A percentile compares a stretch with the other conserved stretches of the same genome.
Evolutionary conservation across 2,329 filamentous ascomycete species (phyloP).

Genomic region (Claviceps sp.): DNA sequence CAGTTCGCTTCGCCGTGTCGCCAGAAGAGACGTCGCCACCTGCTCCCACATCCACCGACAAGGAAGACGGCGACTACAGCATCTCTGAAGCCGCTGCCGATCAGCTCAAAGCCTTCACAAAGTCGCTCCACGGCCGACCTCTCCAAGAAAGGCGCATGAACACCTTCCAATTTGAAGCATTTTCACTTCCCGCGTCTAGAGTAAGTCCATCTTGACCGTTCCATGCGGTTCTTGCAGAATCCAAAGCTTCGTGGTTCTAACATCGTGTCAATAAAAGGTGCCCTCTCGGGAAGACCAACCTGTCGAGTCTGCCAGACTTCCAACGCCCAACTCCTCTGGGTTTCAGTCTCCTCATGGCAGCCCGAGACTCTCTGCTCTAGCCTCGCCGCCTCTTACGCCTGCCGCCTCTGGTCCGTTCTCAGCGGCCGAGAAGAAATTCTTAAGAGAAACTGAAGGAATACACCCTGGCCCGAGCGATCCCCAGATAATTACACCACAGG

Average conservation of each 20-base stretch:
- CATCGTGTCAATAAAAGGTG: conserved; percentile 25
- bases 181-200: conserved; percentile 74
- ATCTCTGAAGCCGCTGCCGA: conserved; percentile 38
- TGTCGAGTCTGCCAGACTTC: conserved; percentile 46
- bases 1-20: conserved; percentile 59
- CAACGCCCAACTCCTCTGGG: conserved; percentile 51
- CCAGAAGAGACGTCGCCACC: conserved; percentile 49
- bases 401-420: conserved; percentile 48
- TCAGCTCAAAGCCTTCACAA: conserved; percentile 58
- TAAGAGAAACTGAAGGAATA: conserved; percentile 22
- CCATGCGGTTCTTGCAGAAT: conserved; percentile 2
- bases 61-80: conserved; percentile 14
- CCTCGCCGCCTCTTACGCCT: conserved; percentile 82
- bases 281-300: conserved; percentile 47
- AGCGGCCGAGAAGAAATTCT: conserved; percentile 14
- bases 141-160: conserved; percentile 74
- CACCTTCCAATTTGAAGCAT: conserved; percentile 79
- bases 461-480: conserved; percentile 25
- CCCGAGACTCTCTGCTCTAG: conserved; percentile 56
- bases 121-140: conserved; percentile 57
- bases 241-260: background rate
- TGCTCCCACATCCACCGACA: conserved; percentile 28
- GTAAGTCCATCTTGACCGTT: conserved; percentile 39
- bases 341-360: conserved; percentile 54
- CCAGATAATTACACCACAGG: conserved; percentile 53